phyloP scores from a whole-genome alignment of 2,329 filamentous ascomycete genomes.

The Phialophora tarda region DNA sequence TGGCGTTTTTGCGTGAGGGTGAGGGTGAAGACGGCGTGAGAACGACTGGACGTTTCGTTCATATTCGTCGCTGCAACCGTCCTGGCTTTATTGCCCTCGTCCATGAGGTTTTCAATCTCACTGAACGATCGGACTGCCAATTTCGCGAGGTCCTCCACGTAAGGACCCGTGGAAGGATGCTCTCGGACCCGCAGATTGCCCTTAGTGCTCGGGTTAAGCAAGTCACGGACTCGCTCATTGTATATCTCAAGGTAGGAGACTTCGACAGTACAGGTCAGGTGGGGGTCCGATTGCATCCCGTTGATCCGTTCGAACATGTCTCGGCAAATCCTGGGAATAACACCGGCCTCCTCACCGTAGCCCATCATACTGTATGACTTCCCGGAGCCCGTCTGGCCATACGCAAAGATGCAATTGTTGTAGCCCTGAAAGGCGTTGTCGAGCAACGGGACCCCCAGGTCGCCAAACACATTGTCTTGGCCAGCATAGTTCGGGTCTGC shows the following conservation, averaged over 20 bases:
- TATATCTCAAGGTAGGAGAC: constrained; percentile 99
- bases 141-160: constrained; percentile 97
- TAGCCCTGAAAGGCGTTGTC: constrained; percentile 99
- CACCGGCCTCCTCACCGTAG: constrained; percentile 92
- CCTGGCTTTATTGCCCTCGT: constrained; percentile 97
- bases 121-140: constrained; percentile 89
- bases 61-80: constrained; percentile 99
- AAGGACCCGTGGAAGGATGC: constrained; percentile 95
- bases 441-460: constrained; percentile 85
- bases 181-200: constrained; percentile 97
- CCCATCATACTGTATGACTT: constrained; percentile 99
- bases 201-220: constrained; percentile 93
- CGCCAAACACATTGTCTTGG: constrained; percentile 85
- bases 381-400: constrained; percentile 96
- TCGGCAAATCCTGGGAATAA: constrained; percentile 95
- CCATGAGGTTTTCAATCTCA: constrained; percentile 98
- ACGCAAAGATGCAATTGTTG: constrained; percentile 99
- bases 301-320: constrained; percentile 93
- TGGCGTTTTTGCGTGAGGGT: constrained; percentile 93
- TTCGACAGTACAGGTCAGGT: constrained; percentile 87
- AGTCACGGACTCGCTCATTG: constrained; percentile 94
- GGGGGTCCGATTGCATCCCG: constrained; percentile 72
- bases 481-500: constrained; percentile 81
- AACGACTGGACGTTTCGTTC: constrained; percentile 99
- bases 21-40: constrained; percentile 96